Conservation (phyloP, 1,139 yeast species). For the Lodderomyces metapsilosis region DNA sequence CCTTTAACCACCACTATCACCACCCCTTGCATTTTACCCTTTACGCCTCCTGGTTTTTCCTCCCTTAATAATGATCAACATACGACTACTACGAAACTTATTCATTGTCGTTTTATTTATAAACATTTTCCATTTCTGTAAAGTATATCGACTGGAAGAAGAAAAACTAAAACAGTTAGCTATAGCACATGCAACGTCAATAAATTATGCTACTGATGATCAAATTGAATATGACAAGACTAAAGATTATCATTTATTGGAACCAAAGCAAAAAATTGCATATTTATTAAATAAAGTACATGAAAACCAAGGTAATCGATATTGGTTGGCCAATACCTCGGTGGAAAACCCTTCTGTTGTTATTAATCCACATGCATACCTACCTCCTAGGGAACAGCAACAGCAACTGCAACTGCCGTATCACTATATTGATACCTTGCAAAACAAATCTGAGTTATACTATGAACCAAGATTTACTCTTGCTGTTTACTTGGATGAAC, state of each 20-base stretch:
- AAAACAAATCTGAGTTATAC: conserved; percentile 17
- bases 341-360: conserved; percentile 21
- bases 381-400: conserved; percentile 17
- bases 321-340: conserved; percentile 29
- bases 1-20: no score
- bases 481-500: conserved; percentile 22
- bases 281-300: conserved; percentile 23
- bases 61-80: conserved; percentile 20
- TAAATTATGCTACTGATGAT: conserved; percentile 24
- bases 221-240: conserved; percentile 18
- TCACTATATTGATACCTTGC: conserved; percentile 15
- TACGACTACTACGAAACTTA: conserved; percentile 19
- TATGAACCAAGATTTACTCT: conserved; percentile 28
- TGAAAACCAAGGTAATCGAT: conserved; percentile 22
- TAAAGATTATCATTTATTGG: conserved; percentile 19
- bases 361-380: conserved; percentile 22
- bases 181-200: conserved; percentile 17
- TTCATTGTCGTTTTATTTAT: conserved; percentile 22
- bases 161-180: conserved; percentile 21
- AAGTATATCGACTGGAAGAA: conserved; percentile 21
- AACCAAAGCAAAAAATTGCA: conserved; percentile 23
- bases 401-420: no score
- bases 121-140: conserved; percentile 24
- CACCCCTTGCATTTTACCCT: no score
- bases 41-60: no score